Evolutionary conservation across 352 stramenopile species (phyloP).

Genomic region (Saprolegnia parasitica): DNA sequence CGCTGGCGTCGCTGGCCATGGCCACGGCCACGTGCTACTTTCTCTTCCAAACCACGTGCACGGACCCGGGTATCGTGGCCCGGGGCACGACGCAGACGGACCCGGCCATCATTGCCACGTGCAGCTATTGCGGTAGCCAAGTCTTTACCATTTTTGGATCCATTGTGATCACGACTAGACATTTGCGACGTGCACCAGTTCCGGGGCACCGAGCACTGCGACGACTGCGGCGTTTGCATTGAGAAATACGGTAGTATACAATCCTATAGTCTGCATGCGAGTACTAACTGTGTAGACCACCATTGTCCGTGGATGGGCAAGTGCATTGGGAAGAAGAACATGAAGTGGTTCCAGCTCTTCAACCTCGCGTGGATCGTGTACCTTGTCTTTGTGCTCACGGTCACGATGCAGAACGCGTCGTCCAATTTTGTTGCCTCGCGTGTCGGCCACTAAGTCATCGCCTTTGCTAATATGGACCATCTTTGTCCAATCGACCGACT

Average conservation of each 20-base stretch:
- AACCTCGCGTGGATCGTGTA: constrained; percentile 78
- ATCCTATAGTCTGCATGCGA: too few species aligned
- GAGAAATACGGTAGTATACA: constrained; percentile 55
- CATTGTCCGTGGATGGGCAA: constrained; percentile 94
- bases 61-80: constrained; percentile 64
- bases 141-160: not conserved
- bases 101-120: constrained; percentile 11
- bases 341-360: constrained; percentile 88
- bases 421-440: not conserved
- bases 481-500: not conserved
- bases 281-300: constrained; percentile 70
- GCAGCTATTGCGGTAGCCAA: constrained; percentile 25
- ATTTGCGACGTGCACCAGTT: constrained; percentile 61
- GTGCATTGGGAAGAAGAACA: constrained; percentile 90
- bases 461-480: not conserved
- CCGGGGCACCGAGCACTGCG: constrained; percentile 81
- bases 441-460: not conserved
- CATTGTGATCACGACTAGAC: constrained; percentile 43
- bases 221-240: constrained; percentile 91
- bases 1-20: constrained; percentile 50
- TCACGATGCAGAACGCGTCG: constrained; percentile 33
- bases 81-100: constrained; percentile 30
- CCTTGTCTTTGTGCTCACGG: constrained; percentile 67
- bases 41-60: constrained; percentile 66
- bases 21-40: constrained; percentile 59